Base-by-base conservation (phyloP, 2,329 filamentous ascomycete genomes). In the Rhinocladiella similis region DNA sequence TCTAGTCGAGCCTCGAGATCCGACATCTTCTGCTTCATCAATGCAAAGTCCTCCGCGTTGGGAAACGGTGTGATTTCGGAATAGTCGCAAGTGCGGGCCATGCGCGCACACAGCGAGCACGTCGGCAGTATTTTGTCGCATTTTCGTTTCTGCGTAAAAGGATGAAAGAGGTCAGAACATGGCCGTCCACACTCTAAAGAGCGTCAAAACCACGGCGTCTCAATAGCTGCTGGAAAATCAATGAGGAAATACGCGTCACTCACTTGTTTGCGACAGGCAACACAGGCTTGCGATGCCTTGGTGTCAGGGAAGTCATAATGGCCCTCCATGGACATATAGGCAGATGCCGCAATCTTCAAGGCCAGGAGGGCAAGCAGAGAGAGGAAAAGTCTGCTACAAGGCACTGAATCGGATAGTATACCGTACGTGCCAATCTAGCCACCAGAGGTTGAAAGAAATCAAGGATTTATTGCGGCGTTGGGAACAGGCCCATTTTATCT, bases 51-150 rank as follows among this genome's bases (percentile, higher is more conserved):
- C 22, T 66, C 63, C 7, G 61, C 50, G 45, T 41, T 57, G 5
- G 62, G 61, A 22, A 48, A 51, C 2, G 50, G 47, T 22, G 22
- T 55, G 22, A n/a, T 53, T 12, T 66, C 64, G 3, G 56, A 59
- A 41, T 67, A 67, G 38, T 64, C 58, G 53, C 65, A 67, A 7
- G 52, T n/a, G 20, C 64, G 56, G 19, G 50, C 52, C 59, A 67
- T 60, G 19, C 77, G 70, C 18, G 63, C 62, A 65, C 80, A 83
- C 3, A 81, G 70, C 2, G 71, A 68, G 64, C 80, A 83, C 14
- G 68, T 65, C 13, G 80, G 80, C 1, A 82, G 61, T 3, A 61
- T 64, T 67, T 82, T 82, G 71, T 79, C 75, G 64, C 80, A 82
- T 70, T 75, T 78, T 42, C 80, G 71, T 68, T 82, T 83, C 65